These are phyloP conservation scores for Wallacemonas sp. DNA, from an alignment of 208 protist genomes.

Conservation along the genomic window DNA sequence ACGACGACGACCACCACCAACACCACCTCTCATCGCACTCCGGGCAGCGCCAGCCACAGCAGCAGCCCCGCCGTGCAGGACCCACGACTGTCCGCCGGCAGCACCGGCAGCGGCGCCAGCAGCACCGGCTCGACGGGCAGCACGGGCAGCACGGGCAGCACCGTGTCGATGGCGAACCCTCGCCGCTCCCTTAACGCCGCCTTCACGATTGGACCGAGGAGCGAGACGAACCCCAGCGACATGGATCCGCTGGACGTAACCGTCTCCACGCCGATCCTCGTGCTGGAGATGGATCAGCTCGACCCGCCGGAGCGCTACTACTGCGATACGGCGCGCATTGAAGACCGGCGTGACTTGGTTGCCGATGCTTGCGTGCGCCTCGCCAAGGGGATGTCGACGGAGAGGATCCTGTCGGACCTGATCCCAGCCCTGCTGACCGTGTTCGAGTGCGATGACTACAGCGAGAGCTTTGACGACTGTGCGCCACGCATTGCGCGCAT, in stretches of 20 bases:
- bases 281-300: conserved; percentile 43
- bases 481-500: conserved; percentile 44
- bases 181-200: conserved; percentile 58
- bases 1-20: conserved; percentile 1
- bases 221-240: conserved; percentile 36
- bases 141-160: conserved; percentile 1
- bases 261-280: conserved; percentile 33
- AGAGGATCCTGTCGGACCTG: conserved; percentile 57
- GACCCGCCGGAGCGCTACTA: conserved; percentile 30
- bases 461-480: conserved; percentile 63
- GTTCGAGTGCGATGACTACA: conserved; percentile 60
- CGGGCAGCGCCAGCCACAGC: conserved; percentile 14
- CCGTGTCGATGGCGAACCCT: conserved; percentile 26
- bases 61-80: conserved; percentile 2
- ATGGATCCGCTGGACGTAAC: conserved; percentile 20
- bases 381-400: conserved; percentile 50
- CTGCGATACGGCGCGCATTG: conserved; percentile 41
- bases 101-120: conserved; percentile 22
- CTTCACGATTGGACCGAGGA: conserved; percentile 66
- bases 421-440: conserved; percentile 62
- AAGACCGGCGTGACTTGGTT: conserved; percentile 62
- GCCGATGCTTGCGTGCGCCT: conserved; percentile 37
- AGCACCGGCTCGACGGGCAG: conserved; percentile 6
- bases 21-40: neutral
- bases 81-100: conserved; percentile 15